Conservation (phyloP, 805 yeast genomes). For the Cyberlindnera euphorbiiphila region DNA sequence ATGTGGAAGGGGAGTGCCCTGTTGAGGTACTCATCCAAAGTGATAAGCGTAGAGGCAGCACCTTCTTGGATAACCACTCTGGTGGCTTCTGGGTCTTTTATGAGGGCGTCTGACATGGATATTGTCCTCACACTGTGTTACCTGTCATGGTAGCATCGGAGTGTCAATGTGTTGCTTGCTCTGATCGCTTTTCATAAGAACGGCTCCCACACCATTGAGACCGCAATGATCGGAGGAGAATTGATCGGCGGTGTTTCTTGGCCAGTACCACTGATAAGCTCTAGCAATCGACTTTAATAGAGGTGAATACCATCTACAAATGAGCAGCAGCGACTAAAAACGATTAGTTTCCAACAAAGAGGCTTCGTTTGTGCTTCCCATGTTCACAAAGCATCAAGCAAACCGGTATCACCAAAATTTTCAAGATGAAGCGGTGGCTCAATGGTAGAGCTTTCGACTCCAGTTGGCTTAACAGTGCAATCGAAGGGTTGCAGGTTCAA, state of each 20-base stretch:
- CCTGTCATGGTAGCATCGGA: neutral
- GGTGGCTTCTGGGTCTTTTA: constrained; percentile 12
- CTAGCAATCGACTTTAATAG: too few relatives aligned
- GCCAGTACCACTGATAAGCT: too few relatives aligned
- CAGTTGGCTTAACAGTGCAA: constrained; percentile 45
- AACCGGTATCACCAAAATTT: neutral
- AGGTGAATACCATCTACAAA: too few relatives aligned
- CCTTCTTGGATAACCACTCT: constrained; percentile 24
- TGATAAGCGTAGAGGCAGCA: constrained; percentile 27
- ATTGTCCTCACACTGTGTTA: neutral
- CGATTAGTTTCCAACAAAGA: too few relatives aligned
- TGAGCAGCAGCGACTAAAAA: too few relatives aligned
- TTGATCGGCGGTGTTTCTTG: too few relatives aligned
- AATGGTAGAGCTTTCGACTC: constrained; percentile 79
- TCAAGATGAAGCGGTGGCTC: constrained; percentile 64
- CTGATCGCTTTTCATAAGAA: too few relatives aligned
- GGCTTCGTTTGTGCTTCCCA: too few relatives aligned
- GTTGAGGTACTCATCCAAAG: constrained; percentile 36
- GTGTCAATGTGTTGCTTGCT: too few relatives aligned
- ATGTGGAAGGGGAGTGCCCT: constrained; percentile 34
- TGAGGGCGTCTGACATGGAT: constrained; percentile 4
- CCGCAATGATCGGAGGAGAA: too few relatives aligned
- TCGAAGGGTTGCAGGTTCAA: constrained; percentile 86
- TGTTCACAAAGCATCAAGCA: too few relatives aligned
- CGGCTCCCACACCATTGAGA: too few relatives aligned